Evolutionary conservation across 2,329 filamentous ascomycete genomes (phyloP), one percentile per base, ranked within the genome.

Genomic region (Tolypocladium capitatum): DNA sequence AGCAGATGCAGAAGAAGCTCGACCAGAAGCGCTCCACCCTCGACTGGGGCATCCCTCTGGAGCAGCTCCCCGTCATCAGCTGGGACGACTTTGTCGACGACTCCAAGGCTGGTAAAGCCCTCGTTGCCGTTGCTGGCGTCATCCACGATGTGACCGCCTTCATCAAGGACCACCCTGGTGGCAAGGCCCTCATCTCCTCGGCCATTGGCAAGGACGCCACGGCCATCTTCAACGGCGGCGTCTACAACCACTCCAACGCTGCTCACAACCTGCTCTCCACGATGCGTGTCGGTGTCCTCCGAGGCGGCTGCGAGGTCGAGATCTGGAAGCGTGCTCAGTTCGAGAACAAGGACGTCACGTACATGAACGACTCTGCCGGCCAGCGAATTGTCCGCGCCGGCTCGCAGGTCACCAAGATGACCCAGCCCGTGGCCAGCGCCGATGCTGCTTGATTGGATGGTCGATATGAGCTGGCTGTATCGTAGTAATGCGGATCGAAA

Each of bases 1-100:
- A 94, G 72, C 87, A 92, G 71, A 70, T 83, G 54, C 87, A 92
- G 76, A 92, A 92, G 84, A 92, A 92, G 77, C 80, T 94, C 51
- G 87, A 92, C 67, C 84, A 89, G 71, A 86, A 86, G 78, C 86
- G 87, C 60, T 68, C 83, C 55, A 80, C 73, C 52, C 83, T 94
- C 51, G 85, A 94, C 72, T 94, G 87, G 87, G 87, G 87, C 65
- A 78, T 83, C 55, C 86, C 87, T 51, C 78, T 94, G 28, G 86
- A 92, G 66, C 83, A 89, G 69, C 78, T 94, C 6, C 87, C 87
- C 44, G 86, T 92, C 54, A 76, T 94, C 66, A 79, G 83, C 66
- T 94, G 86, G 84, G 87, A 92, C 53, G 84, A 90, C 60, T 94
- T 88, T 58, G 82, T 88, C 48, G 78, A 82, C 54, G 78, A 89